Conservation (phyloP, 371 early-diverging fungal species). For the Chytridiales sp. region DNA sequence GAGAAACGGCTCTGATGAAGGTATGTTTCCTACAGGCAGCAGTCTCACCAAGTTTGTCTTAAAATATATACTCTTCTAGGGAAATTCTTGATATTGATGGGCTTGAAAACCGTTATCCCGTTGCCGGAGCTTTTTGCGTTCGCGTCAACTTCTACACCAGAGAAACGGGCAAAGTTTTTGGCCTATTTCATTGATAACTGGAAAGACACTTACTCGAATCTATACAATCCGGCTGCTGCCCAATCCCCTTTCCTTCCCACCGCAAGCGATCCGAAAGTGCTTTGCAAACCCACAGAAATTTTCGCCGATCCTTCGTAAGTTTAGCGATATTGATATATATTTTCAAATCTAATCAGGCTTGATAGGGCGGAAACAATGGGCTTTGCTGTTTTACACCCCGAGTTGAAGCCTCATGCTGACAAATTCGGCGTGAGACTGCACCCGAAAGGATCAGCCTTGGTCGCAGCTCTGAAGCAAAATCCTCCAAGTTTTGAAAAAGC, state of each 20-base stretch:
- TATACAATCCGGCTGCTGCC: slow-evolving; percentile 49
- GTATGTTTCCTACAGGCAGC: slow-evolving; percentile 20
- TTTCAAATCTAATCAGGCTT: neutral
- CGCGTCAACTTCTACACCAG: slow-evolving; percentile 48
- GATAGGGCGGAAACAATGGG: slow-evolving; percentile 56
- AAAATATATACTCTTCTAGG: slow-evolving; percentile 42
- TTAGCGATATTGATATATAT: neutral
- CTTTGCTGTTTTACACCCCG: slow-evolving; percentile 62
- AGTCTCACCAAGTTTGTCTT: neutral
- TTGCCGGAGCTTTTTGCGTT: slow-evolving; percentile 52
- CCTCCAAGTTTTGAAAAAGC: slow-evolving; percentile 53
- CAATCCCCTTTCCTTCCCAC: slow-evolving; percentile 68
- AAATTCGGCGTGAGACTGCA: slow-evolving; percentile 69
- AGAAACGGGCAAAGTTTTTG: slow-evolving; percentile 55
- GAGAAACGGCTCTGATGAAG: slow-evolving; percentile 44
- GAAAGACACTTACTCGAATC: slow-evolving; percentile 51
- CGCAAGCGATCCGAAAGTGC: slow-evolving; percentile 32
- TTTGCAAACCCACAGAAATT: slow-evolving; percentile 59
- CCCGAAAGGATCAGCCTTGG: slow-evolving; percentile 53
- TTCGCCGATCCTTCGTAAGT: slow-evolving; percentile 59
- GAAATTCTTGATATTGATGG: slow-evolving; percentile 64
- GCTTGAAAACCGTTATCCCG: slow-evolving; percentile 60
- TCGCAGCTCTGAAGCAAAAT: slow-evolving; percentile 48
- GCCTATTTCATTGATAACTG: slow-evolving; percentile 73
- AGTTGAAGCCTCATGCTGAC: slow-evolving; percentile 56